These are phyloP conservation scores for Endotrypanum monterogeii DNA, from an alignment of 208 protist genomes.

Conservation along the genomic window DNA sequence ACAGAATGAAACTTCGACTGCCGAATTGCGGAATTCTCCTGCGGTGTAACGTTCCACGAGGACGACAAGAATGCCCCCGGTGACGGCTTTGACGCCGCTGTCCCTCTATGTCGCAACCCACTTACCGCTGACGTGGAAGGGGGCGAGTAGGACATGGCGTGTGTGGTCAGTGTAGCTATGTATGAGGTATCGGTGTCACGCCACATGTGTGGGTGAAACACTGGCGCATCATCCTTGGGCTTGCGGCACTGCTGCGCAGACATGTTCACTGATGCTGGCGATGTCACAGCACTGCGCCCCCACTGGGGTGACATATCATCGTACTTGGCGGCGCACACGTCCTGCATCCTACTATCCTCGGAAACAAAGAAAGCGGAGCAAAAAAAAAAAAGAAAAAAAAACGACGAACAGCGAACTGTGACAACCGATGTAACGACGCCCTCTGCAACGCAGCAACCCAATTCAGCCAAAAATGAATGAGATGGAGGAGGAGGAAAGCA, in stretches of 20 bases:
- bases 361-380: not conserved
- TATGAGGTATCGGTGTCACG: slow-evolving; percentile 56
- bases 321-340: not conserved
- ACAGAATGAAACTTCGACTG: slow-evolving; percentile 36
- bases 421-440: not conserved
- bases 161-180: slow-evolving; percentile 42
- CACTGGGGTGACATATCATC: not conserved
- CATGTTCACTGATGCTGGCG: not conserved
- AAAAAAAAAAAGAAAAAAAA: not conserved
- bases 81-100: not conserved
- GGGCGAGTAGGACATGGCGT: slow-evolving; percentile 24
- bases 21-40: slow-evolving; percentile 1
- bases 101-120: not conserved
- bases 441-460: not conserved
- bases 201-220: slow-evolving; percentile 65
- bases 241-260: slow-evolving; percentile 29
- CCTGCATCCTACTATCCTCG: not conserved
- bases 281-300: not conserved
- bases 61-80: slow-evolving; percentile 15
- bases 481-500: not conserved
- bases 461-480: not conserved
- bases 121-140: not conserved
- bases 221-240: slow-evolving; percentile 63
- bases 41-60: slow-evolving; percentile 10
- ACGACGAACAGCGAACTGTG: not conserved